Conservation (phyloP, 1,284 basidiomycete species). For the Microbotryum intermedium region DNA sequence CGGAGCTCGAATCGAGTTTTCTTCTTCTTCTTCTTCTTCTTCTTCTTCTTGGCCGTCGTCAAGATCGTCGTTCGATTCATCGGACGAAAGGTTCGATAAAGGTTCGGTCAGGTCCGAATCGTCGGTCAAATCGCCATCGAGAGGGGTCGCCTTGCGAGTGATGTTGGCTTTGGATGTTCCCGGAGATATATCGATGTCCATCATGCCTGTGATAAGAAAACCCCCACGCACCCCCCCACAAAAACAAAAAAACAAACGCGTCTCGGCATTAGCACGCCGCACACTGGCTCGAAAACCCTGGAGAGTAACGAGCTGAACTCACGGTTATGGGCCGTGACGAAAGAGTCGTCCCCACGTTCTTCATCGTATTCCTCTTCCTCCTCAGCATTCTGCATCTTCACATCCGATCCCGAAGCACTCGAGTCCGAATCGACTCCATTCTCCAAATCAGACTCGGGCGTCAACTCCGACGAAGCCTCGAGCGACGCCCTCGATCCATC, state of each 20-base stretch:
- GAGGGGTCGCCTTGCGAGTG: not conserved
- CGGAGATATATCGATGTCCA: too few relatives aligned
- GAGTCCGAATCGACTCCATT: too few relatives aligned
- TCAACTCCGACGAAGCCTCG: not conserved
- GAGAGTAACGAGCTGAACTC: not conserved
- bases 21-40: conserved; percentile 19
- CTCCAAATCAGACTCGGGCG: too few relatives aligned
- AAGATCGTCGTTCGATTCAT: not conserved
- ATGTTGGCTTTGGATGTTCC: too few relatives aligned
- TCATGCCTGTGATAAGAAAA: too few relatives aligned
- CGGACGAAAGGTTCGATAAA: conserved; percentile 20
- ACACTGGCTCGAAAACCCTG: too few relatives aligned
- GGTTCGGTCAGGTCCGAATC: conserved; percentile 33
- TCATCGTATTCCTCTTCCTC: not conserved
- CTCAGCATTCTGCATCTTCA: not conserved
- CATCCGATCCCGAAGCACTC: not conserved
- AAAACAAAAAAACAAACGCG: too few relatives aligned
- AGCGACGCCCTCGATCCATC: not conserved
- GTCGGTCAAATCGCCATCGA: conserved; percentile 13
- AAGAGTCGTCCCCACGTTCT: not conserved
- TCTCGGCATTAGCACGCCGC: too few relatives aligned
- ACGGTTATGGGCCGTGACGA: not conserved
- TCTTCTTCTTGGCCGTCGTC: conserved; percentile 12
- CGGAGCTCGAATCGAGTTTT: not conserved
- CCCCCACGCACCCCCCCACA: too few relatives aligned